These are phyloP conservation scores for Arabidopsis thaliana DNA, from an alignment of 345 rosid species.

Conservation along the genomic window TAIR10.1 NC_003075.7:18483001-18483500, in stretches of 20 bases:
- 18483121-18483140: background rate
- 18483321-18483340: background rate
- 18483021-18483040: background rate
- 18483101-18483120: conserved; percentile 21
- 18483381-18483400: conserved; percentile 35
- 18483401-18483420: conserved; percentile 32
- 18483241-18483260: conserved; percentile 4
- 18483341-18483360: conserved; percentile 6
- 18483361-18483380: conserved; percentile 13
- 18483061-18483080: conserved; percentile 1
- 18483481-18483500: conserved; percentile 10
- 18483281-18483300: no score
- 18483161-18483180: background rate
- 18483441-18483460: conserved; percentile 12
- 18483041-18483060: conserved; percentile 12
- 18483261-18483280: background rate
- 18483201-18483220: conserved; percentile 41
- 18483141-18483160: no score
- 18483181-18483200: conserved; percentile 22
- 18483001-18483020: background rate
- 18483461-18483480: conserved; percentile 31
- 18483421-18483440: conserved; percentile 41
- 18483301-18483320: no score
- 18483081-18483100: conserved; percentile 11
- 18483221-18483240: conserved; percentile 19